These are phyloP conservation scores for Gaillardinia entomophila DNA, from an alignment of 805 yeast genomes.

Conservation along the genomic window DNA sequence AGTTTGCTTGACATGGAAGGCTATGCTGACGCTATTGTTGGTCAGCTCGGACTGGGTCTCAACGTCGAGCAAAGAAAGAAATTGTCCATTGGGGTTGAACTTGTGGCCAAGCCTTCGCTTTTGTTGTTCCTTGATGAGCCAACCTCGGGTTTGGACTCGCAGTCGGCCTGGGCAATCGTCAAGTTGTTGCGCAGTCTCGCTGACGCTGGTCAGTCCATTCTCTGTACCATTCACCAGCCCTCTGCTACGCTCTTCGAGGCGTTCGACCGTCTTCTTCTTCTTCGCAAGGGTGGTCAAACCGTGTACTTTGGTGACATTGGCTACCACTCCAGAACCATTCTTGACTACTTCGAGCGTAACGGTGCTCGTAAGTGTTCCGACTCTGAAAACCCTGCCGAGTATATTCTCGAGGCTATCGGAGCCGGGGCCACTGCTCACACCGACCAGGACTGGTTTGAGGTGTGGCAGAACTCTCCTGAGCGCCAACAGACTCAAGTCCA, in stretches of 20 bases:
- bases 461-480: constrained; percentile 8
- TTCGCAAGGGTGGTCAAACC: constrained; percentile 11
- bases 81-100: constrained; percentile 49
- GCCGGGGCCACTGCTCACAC: constrained; percentile 12
- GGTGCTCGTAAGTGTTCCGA: constrained; percentile 8
- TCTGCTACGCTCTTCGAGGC: constrained; percentile 38
- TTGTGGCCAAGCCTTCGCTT: constrained; percentile 50
- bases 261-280: constrained; percentile 10
- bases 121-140: constrained; percentile 49
- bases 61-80: constrained; percentile 52
- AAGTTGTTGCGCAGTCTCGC: constrained; percentile 46
- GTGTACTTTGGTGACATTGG: constrained; percentile 14
- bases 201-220: constrained; percentile 50
- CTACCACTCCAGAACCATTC: constrained; percentile 5
- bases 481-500: constrained; percentile 3
- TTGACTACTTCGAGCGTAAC: constrained; percentile 7
- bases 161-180: constrained; percentile 53
- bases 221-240: constrained; percentile 54
- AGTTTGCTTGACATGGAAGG: constrained; percentile 43
- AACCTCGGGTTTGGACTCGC: constrained; percentile 13
- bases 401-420: constrained; percentile 11
- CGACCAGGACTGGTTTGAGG: constrained; percentile 8
- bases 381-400: constrained; percentile 11
- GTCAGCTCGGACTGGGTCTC: constrained; percentile 42
- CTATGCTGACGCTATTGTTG: constrained; percentile 51